Evolutionary conservation across 1,284 basidiomycete genomes (phyloP), one percentile per base, ranked within the genome.

Genomic region (Chondrostereum purpureum): DNA sequence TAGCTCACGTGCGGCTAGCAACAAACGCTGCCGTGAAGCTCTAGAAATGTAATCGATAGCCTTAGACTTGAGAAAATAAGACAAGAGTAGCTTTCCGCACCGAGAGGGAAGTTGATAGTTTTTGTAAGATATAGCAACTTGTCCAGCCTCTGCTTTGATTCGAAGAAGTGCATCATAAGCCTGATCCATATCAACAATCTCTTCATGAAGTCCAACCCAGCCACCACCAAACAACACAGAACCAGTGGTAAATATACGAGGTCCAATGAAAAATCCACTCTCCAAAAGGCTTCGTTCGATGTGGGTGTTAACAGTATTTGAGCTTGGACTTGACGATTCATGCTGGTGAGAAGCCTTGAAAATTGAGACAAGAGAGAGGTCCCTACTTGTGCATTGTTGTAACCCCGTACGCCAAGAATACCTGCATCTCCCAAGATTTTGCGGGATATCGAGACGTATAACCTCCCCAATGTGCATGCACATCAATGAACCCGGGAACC

Each of bases 391-490:
- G 84, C 46, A 87, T 54, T 1, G 83, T 85, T 0, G 83, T 87
- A 5, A 87, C 73, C n/a, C 83, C 83, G 53, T 85, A 85, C 0
- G 83, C 80, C 21, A 87, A 70, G 72, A 86, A 85, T 0, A 81
- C 75, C 57, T 82, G 72, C 65, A 83, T 68, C 53, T 87, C 83
- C 83, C 83, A 87, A 2, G 83, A 83, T 40, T 69, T 70, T 3
- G 80, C 69, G 0, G 83, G 83, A 53, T 76, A 74, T 24, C 66
- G 64, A 22, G 66, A 69, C 0, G 38, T 50, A 47, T 73, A 75
- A 0, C 79, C 79, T 33, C 62, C 56, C 84, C 83, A 87, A 51
- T 87, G 83, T 4, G 83, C 83, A 51, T 87, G 83, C 5, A 80
- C 78, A 48, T 87, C 83, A 44, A 87, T 78, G 55, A 83, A 86